A percentile compares a stretch with the other conserved stretches of the same genome.
Evolutionary conservation across 2,329 filamentous ascomycete species (phyloP).

Genomic region (Keithomyces neogunnii): DNA sequence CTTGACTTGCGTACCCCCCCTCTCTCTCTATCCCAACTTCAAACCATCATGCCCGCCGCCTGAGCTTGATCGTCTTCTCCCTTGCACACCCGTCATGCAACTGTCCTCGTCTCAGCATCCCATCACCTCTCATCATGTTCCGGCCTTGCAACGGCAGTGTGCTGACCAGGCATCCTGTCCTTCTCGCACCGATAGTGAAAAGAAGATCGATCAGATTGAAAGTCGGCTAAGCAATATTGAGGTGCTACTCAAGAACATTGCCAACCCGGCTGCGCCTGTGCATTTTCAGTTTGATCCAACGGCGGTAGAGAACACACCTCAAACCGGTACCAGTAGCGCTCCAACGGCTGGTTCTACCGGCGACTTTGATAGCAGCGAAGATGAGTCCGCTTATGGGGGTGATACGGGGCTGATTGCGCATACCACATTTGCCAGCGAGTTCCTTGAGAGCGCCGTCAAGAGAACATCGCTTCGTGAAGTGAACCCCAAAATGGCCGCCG

Average conservation of each 20-base stretch:
- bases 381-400: constrained; percentile 36
- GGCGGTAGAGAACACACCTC: constrained; percentile 16
- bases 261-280: constrained; percentile 15
- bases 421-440: constrained; percentile 45
- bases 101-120: background rate
- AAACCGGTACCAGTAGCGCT: constrained; percentile 14
- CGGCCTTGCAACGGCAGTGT: background rate
- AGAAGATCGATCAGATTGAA: constrained; percentile 43
- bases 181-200: constrained; percentile 29
- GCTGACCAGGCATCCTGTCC: background rate
- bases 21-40: background rate
- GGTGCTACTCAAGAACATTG: constrained; percentile 29
- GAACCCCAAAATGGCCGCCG: constrained; percentile 43
- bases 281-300: constrained; percentile 12
- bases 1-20: background rate
- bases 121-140: background rate
- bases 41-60: too few relatives aligned
- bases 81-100: background rate
- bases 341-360: constrained; percentile 21
- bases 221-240: constrained; percentile 36
- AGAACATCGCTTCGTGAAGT: constrained; percentile 36
- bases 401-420: constrained; percentile 40
- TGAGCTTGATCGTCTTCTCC: too few relatives aligned
- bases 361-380: constrained; percentile 29
- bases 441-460: constrained; percentile 44